Percentiles rank a stretch among this genome's conserved stretches.
Conservation (phyloP, 2,329 filamentous ascomycete species). For the Lasiodiplodia sp. region DNA sequence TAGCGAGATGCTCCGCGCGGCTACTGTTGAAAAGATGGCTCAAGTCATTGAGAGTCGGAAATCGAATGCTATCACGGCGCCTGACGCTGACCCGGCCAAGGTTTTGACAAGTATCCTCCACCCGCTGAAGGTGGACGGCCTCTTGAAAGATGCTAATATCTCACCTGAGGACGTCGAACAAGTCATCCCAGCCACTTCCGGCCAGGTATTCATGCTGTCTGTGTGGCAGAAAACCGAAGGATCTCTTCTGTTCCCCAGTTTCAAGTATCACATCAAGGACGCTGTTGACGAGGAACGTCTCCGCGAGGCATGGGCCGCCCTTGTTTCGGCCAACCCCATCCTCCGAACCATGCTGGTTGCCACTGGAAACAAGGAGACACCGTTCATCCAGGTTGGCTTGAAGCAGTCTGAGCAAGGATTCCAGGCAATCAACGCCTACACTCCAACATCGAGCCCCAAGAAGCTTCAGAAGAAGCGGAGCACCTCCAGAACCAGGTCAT, state of each 20-base stretch:
- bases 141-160: conserved; percentile 55
- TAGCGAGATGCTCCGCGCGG: conserved; percentile 72
- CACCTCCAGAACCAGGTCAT: not conserved
- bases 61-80: not conserved
- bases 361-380: conserved; percentile 55
- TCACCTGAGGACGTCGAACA: conserved; percentile 57
- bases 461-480: conserved; percentile 7
- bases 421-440: not conserved
- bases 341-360: conserved; percentile 73
- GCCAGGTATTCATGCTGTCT: conserved; percentile 82
- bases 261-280: conserved; percentile 65
- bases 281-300: conserved; percentile 53
- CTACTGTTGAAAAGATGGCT: conserved; percentile 72
- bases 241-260: conserved; percentile 75
- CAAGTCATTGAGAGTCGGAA: conserved; percentile 38
- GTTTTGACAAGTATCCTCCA: conserved; percentile 40
- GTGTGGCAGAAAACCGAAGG: conserved; percentile 75
- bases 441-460: not conserved
- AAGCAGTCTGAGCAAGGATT: conserved; percentile 48
- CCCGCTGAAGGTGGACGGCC: conserved; percentile 44
- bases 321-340: conserved; percentile 66
- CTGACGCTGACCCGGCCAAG: not conserved
- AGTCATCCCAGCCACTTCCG: conserved; percentile 74
- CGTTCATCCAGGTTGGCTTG: conserved; percentile 71
- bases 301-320: conserved; percentile 65